Evolutionary conservation across 2,329 filamentous ascomycete species (phyloP).

Genomic region (Neophaeococcomyces mojaviensis): DNA sequence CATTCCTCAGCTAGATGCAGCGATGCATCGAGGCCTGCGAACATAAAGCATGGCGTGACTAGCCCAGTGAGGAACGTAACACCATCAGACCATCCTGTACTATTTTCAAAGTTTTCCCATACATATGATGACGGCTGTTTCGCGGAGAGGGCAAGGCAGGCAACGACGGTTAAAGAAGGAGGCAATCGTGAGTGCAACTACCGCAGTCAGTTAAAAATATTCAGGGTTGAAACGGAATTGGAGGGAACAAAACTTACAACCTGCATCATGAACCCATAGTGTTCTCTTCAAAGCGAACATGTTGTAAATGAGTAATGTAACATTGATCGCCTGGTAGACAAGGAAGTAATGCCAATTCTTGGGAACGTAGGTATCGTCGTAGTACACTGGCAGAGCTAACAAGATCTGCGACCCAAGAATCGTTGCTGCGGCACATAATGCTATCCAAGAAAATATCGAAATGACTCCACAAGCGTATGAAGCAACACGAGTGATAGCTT

Average conservation of each 20-base stretch:
- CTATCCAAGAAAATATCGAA: slow-evolving; percentile 23
- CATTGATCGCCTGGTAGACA: slow-evolving; percentile 14
- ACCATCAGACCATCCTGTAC: slow-evolving; percentile 16
- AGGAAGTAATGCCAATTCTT: slow-evolving; percentile 20
- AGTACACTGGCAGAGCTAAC: slow-evolving; percentile 11
- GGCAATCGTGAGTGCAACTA: slow-evolving; percentile 17
- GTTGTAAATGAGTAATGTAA: slow-evolving; percentile 17
- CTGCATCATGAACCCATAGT: slow-evolving; percentile 11
- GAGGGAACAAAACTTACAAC: slow-evolving; percentile 16
- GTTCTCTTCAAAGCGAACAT: slow-evolving; percentile 11
- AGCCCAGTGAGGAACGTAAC: slow-evolving; percentile 33
- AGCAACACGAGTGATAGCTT: too few relatives aligned
- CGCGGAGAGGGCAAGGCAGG: slow-evolving; percentile 21
- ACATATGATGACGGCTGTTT: slow-evolving; percentile 11
- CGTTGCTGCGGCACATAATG: slow-evolving; percentile 16
- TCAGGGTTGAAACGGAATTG: not conserved
- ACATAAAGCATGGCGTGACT: slow-evolving; percentile 31
- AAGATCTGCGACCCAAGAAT: slow-evolving; percentile 20
- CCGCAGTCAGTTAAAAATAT: not conserved
- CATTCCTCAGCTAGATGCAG: slow-evolving; percentile 51
- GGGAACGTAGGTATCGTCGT: slow-evolving; percentile 9
- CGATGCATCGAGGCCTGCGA: slow-evolving; percentile 47
- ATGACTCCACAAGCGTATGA: slow-evolving; percentile 19
- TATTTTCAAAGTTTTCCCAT: slow-evolving; percentile 14
- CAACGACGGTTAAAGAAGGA: slow-evolving; percentile 22